Base-by-base conservation (phyloP, 345 rosid genomes). In the Cardamine occulta region DNA sequence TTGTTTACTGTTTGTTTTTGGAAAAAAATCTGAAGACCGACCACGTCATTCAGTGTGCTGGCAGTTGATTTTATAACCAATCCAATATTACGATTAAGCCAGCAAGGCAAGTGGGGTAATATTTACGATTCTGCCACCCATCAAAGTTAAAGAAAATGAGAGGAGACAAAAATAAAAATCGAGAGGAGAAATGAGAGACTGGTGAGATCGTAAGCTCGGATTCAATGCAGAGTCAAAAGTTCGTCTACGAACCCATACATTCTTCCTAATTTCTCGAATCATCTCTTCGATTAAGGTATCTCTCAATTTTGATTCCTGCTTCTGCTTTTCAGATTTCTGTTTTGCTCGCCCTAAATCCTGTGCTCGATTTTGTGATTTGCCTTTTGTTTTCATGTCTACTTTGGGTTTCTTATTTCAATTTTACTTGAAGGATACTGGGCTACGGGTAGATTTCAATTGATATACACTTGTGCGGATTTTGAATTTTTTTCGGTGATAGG, bases 271-370 rank as follows among this genome's bases (percentile, higher is more conserved):
- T 68, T 76, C 74, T 78, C 70, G 66, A 68, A 31, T 63, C 40
- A 54, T 72, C 67, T 66, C 17, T 59, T 29, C 39, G 31, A 55
- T 40, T 64, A 73, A 64, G 88, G 85, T 83, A 76, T 68, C 13
- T 35, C 18, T 26, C 28, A 47, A 62, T 76, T 73, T 71, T 39
- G 60, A 23, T 47, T 63, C 44, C 0, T 29, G 15, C 3, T 63
- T 63, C 44, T 64, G 23, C 32, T 54, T 57, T 57, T 57, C 60
- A 7, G 52, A 47, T 58, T 63, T 24, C 26, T 71, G 44, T 68
- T 26, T 26, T 26, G 28, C 28, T 26, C 28, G 28, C 28, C 28
- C 79, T 55, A 80, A 81, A 74, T 78, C 66, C 9, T 76, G 60
- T 40, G 57, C 75, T 17, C 18, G 15, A 39, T 75, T 45, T 28